Evolutionary conservation across 2,329 filamentous ascomycete species (phyloP).

Genomic region (Sclerotinia borealis): DNA sequence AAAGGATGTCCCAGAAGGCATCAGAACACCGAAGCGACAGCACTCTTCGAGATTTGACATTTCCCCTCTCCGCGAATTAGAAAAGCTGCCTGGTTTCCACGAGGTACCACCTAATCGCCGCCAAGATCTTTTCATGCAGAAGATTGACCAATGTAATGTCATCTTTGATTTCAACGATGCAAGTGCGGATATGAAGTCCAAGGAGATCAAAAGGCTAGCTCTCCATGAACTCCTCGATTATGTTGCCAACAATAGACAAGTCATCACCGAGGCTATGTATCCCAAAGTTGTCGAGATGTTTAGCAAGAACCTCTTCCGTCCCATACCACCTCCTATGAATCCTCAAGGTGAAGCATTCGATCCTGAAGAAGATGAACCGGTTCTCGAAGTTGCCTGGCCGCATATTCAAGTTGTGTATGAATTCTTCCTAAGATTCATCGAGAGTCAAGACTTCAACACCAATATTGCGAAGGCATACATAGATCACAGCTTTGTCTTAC

Average conservation of each 20-base stretch:
- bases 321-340: conserved; percentile 94
- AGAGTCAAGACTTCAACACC: conserved; percentile 99
- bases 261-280: conserved; percentile 99
- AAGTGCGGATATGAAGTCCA: conserved; percentile 97
- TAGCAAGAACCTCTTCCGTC: conserved; percentile 94
- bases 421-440: conserved; percentile 97
- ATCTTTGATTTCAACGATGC: conserved; percentile 99
- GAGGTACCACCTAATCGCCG: conserved; percentile 92
- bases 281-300: conserved; percentile 99
- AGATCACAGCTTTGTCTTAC: conserved; percentile 94
- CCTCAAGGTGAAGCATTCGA: conserved; percentile 98
- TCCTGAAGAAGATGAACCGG: conserved; percentile 96
- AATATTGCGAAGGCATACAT: conserved; percentile 99
- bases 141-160: conserved; percentile 99
- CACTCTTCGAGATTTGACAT: conserved; percentile 98
- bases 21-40: conserved; percentile 91
- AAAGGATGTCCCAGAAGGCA: conserved; percentile 92
- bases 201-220: conserved; percentile 96
- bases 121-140: conserved; percentile 98
- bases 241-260: conserved; percentile 95
- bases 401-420: conserved; percentile 99
- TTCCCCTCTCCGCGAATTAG: conserved; percentile 90
- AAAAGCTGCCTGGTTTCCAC: conserved; percentile 96
- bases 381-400: conserved; percentile 96
- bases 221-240: conserved; percentile 96